Evolutionary conservation across 305 asterid genomes (phyloP), one percentile per base, ranked within the genome.

Genomic region (Andrographis paniculata): DNA sequence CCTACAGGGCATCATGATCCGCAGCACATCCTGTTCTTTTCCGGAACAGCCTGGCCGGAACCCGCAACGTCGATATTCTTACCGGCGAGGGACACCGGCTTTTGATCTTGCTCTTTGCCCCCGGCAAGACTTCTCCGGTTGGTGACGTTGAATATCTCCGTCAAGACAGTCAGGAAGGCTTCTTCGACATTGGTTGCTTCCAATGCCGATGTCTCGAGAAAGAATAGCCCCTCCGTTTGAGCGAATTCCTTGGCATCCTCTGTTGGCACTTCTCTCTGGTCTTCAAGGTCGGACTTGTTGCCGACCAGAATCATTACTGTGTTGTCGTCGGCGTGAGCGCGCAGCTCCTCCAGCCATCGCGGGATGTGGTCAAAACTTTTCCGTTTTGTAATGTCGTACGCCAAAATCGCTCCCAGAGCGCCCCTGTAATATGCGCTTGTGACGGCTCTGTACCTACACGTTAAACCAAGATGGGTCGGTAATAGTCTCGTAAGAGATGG

Each of bases 201-300:
- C 38, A 33, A 11, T 10, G 38, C 38, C 4, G 38, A 33, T 9
- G 38, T 33, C 12, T 33, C 38, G 8, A 33, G 38, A n/a, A 33
- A 33, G 38, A 33, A 33, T 11, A 33, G 38, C 13, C 38, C 38
- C 38, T 33, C 38, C 13, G 12, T 10, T 33, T 33, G 38, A n/a
- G 38, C 38, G 12, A 33, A 33, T 33, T 33, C 38, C 38, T 33
- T 33, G 38, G 38, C 38, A 33, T 33, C 38, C 38, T 33, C 38
- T 7, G 38, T 33, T 2, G 38, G n/a, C 38, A 33, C 38, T 33
- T 9, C 38, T 33, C 38, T 33, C 38, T 33, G 38, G 3, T 33
- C 38, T 33, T 33, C 38, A 2, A 33, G 38, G 12, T 33, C 38
- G n/a, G 13, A 7, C 12, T 33, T 33, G 38, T 33, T 33, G 12